These are phyloP conservation scores for Boletus speciosus DNA, from an alignment of 768 basidiomycete species.

Conservation along the genomic window DNA sequence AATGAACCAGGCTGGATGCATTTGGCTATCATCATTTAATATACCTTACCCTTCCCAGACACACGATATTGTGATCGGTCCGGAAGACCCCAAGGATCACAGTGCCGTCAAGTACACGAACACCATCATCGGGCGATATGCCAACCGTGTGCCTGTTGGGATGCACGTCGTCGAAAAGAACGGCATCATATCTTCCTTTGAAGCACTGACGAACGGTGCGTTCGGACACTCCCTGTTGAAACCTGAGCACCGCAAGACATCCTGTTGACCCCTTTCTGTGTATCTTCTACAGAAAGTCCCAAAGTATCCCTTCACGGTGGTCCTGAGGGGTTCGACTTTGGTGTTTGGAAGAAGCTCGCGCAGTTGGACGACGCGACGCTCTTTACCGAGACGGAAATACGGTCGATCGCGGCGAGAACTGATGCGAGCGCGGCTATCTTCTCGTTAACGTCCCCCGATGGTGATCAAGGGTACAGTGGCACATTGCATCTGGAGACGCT, in stretches of 20 bases:
- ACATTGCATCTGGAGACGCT: constrained; percentile 57
- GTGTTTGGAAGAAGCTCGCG: constrained; percentile 47
- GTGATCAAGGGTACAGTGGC: constrained; percentile 72
- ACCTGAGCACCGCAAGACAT: too few species aligned
- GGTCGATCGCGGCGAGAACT: constrained; percentile 36
- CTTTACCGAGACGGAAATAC: constrained; percentile 54
- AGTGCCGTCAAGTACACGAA: constrained; percentile 64
- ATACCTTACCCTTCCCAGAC: constrained; percentile 39
- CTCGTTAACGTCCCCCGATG: constrained; percentile 53
- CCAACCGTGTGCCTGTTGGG: constrained; percentile 69
- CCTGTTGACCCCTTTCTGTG: constrained; percentile 7
- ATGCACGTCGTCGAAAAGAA: constrained; percentile 50
- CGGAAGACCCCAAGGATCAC: constrained; percentile 60
- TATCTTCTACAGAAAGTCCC: constrained; percentile 37
- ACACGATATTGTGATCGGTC: constrained; percentile 74
- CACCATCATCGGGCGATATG: constrained; percentile 68
- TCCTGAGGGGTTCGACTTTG: constrained; percentile 58
- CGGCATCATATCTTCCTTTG: constrained; percentile 47
- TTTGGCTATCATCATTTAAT: not conserved
- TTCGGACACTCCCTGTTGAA: not conserved
- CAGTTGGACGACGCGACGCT: constrained; percentile 41
- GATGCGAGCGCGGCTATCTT: constrained; percentile 47
- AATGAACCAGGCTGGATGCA: not conserved
- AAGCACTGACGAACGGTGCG: constrained; percentile 38
- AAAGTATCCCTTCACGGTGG: constrained; percentile 73